Percentiles rank a stretch among this genome's conserved stretches.
phyloP scores from a whole-genome alignment of 169 alveolate species.

The Plasmodium relictum region DNA sequence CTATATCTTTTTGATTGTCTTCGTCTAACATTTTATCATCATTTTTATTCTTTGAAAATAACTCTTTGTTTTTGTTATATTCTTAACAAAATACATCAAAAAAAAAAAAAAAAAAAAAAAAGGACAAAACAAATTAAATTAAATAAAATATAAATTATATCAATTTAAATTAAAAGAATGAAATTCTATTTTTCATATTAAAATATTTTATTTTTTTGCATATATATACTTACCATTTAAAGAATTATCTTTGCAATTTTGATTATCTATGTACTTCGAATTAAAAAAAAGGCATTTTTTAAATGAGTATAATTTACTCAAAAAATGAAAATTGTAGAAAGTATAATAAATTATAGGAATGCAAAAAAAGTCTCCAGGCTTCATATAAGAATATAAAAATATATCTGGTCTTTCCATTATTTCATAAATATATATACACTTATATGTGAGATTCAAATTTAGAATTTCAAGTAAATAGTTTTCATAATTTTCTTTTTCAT shows the following conservation, averaged over 20 bases:
- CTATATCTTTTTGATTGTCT: neutral
- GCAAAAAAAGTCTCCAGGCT: conserved; percentile 57
- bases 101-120: conserved; percentile 2
- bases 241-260: neutral
- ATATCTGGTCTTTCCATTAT: conserved; percentile 25
- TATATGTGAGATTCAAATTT: conserved; percentile 46
- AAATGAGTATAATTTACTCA: conserved; percentile 21
- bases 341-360: conserved; percentile 60
- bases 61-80: neutral
- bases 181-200: neutral
- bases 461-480: conserved; percentile 18
- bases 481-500: conserved; percentile 26
- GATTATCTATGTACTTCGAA: neutral
- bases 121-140: neutral
- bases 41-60: neutral
- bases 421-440: conserved; percentile 64
- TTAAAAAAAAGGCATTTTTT: neutral
- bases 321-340: conserved; percentile 28
- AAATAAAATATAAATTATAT: conserved; percentile 1
- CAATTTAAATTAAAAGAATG: neutral
- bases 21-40: neutral
- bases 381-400: conserved; percentile 29
- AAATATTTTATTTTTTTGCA: too few relatives aligned
- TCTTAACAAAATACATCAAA: neutral
- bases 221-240: conserved; percentile 2